Conservation (phyloP, 257 asterid species). For the Primulina eburnea region DNA sequence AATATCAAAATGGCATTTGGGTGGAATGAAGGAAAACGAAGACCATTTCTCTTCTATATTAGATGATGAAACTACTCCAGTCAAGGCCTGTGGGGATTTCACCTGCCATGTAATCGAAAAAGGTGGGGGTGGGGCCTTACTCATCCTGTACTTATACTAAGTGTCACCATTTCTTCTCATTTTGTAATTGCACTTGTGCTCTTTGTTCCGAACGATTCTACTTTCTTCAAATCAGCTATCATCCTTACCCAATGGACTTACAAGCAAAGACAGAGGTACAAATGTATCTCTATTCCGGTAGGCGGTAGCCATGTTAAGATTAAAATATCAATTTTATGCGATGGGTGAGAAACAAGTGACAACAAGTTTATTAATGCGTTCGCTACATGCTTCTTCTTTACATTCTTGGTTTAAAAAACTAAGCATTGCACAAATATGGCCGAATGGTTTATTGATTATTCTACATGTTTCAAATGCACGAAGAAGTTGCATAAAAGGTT, state of each 20-base stretch:
- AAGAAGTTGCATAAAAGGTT: not conserved
- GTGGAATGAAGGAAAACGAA: slow-evolving; percentile 42
- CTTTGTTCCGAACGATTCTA: not conserved
- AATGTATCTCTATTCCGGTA: not conserved
- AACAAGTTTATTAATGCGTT: not conserved
- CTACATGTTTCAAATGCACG: not conserved
- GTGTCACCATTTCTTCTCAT: not conserved
- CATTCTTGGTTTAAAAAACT: not conserved
- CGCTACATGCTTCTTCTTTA: not conserved
- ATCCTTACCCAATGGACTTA: slow-evolving; percentile 6
- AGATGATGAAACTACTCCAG: slow-evolving; percentile 67
- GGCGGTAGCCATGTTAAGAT: not conserved
- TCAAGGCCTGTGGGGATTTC: slow-evolving; percentile 75
- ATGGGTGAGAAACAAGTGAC: not conserved
- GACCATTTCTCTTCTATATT: slow-evolving; percentile 40
- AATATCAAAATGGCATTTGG: slow-evolving; percentile 41
- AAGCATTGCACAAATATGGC: not conserved
- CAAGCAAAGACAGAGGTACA: not conserved
- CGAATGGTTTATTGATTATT: not conserved
- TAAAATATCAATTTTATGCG: not conserved
- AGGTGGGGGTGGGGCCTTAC: slow-evolving; percentile 35
- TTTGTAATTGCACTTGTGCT: not conserved
- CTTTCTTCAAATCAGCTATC: not conserved
- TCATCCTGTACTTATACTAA: slow-evolving; percentile 9
- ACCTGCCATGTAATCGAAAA: slow-evolving; percentile 38